Base-by-base conservation (phyloP, 345 rosid species). In the Brassica rapa region DNA sequence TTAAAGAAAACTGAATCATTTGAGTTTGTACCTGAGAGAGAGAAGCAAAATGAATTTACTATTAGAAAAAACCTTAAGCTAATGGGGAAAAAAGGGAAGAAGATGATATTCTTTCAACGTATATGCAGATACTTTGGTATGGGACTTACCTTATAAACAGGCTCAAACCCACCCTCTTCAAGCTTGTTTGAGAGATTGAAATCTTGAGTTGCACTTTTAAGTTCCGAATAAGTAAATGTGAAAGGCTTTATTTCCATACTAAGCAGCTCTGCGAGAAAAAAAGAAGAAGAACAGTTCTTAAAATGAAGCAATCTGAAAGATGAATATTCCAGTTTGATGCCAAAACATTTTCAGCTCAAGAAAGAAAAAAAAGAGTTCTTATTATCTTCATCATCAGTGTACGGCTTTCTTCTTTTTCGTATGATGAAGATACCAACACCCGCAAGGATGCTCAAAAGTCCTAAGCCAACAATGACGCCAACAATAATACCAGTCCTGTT, bases 151-250 rank as follows among this genome's bases (percentile, higher is more conserved):
- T 83, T 85, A 46, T 77, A 93, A 75, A 90, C 90, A 0, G 92
- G 83, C 72, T 95, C 93, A 70, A 88, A 92, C 23, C 97, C 95
- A 71, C 95, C 96, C 71, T 93, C 96, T 73, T 93, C 96, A 55
- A 89, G 91, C 77, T 90, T 90, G 79, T 90, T 85, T 33, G 85
- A 68, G 39, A 80, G 83, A 82, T 72, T 71, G 12, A 91, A 89
- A 72, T 86, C 91, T 51, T 88, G 81, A 10, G 93, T 88, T 6
- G 91, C 93, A 77, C 84, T 62, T 80, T 79, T 91, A 33, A 91
- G 87, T 77, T 90, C 89, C 0, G 86, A 76, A 71, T 83, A 87
- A 76, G 82, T 80, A 84, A 90, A 90, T 61, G 88, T 87, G 74
- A 86, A 85, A 6, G 90, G 92, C 74, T 79, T 86, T 61, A 86